Evolutionary conservation across 1,139 yeast species (phyloP).

Genomic region (Pichia sp.): DNA sequence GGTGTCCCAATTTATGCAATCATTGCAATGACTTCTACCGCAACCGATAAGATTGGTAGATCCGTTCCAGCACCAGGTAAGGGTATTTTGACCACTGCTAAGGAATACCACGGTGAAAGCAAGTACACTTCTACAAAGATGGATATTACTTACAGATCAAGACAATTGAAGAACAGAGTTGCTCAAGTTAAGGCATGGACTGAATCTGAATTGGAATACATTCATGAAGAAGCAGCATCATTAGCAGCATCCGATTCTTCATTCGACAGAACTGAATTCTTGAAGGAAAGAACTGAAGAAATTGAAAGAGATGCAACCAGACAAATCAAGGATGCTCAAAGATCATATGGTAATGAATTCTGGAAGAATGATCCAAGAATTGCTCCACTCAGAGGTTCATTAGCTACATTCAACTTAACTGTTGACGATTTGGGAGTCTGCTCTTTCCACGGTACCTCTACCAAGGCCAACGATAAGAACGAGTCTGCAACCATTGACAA

Average conservation of each 20-base stretch:
- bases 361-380: slow-evolving; percentile 87
- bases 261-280: slow-evolving; percentile 47
- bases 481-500: slow-evolving; percentile 86
- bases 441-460: slow-evolving; percentile 99
- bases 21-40: slow-evolving; percentile 91
- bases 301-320: slow-evolving; percentile 78
- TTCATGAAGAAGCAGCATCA: slow-evolving; percentile 64
- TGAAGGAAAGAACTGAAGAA: slow-evolving; percentile 83
- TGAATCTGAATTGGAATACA: slow-evolving; percentile 69
- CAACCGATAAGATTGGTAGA: slow-evolving; percentile 97
- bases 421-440: slow-evolving; percentile 95
- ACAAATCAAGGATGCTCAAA: slow-evolving; percentile 85
- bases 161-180: slow-evolving; percentile 82
- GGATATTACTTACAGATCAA: slow-evolving; percentile 88
- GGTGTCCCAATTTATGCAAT: slow-evolving; percentile 99
- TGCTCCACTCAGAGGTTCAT: slow-evolving; percentile 94
- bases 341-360: slow-evolving; percentile 95
- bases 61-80: slow-evolving; percentile 99
- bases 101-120: slow-evolving; percentile 82
- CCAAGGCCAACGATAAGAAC: slow-evolving; percentile 97
- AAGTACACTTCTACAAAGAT: slow-evolving; percentile 78
- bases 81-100: slow-evolving; percentile 97
- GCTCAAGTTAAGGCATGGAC: slow-evolving; percentile 79
- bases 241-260: slow-evolving; percentile 42
- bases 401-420: slow-evolving; percentile 88